Conservation (phyloP, 2,329 filamentous ascomycete species). For the Hirsutella minnesotensis region DNA sequence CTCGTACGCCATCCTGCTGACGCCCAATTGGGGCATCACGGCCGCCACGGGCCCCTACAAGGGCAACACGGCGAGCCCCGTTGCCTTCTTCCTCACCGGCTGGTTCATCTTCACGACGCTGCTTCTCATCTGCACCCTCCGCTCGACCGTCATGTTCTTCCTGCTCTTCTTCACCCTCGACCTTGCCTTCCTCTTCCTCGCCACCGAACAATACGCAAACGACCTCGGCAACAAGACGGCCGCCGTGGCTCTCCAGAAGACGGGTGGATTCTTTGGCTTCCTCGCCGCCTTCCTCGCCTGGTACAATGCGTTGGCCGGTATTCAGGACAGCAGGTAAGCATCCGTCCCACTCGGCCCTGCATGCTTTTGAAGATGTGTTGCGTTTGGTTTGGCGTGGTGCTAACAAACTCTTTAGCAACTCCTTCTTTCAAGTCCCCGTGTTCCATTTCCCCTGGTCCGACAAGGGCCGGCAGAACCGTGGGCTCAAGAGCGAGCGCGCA, state of each 20-base stretch:
- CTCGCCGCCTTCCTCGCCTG: constrained; percentile 71
- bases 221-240: constrained; percentile 37
- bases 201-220: constrained; percentile 45
- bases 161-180: constrained; percentile 67
- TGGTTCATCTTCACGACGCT: constrained; percentile 83
- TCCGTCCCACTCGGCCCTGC: too few relatives aligned
- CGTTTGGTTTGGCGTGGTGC: too few relatives aligned
- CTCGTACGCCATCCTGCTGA: constrained; percentile 59
- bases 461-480: constrained; percentile 51
- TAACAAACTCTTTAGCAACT: constrained; percentile 46
- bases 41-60: constrained; percentile 32
- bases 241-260: constrained; percentile 44
- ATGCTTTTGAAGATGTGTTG: too few relatives aligned
- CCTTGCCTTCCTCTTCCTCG: constrained; percentile 62
- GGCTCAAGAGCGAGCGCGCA: constrained; percentile 24
- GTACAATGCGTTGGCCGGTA: constrained; percentile 78
- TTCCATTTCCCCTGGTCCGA: constrained; percentile 93
- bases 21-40: constrained; percentile 52
- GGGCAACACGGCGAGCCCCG: constrained; percentile 37
- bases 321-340: constrained; percentile 57
- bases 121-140: constrained; percentile 60
- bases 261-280: constrained; percentile 71
- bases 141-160: constrained; percentile 70
- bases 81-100: constrained; percentile 64
- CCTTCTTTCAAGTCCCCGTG: constrained; percentile 85